These are phyloP conservation scores for Lactarius deliciosus DNA, from an alignment of 768 basidiomycete genomes.

Conservation along the genomic window DNA sequence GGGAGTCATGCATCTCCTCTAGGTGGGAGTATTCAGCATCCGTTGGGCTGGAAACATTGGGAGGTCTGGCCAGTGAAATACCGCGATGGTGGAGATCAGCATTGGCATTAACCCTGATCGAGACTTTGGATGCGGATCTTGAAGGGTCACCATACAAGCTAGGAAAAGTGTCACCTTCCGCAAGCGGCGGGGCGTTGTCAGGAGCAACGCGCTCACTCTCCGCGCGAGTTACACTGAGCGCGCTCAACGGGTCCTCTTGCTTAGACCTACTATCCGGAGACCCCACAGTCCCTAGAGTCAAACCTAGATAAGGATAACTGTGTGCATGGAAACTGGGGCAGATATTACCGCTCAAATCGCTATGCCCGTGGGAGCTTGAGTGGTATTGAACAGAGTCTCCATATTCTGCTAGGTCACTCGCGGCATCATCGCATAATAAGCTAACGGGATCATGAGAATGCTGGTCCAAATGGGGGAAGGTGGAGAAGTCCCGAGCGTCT, in stretches of 20 bases:
- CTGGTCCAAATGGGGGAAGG: background rate
- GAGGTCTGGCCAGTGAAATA: background rate
- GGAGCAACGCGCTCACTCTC: constrained; percentile 4
- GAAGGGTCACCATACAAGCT: background rate
- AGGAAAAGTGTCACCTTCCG: background rate
- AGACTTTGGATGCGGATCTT: background rate
- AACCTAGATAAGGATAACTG: background rate
- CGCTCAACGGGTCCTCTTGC: constrained; percentile 13
- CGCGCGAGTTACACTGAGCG: constrained; percentile 1
- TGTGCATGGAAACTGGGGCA: background rate
- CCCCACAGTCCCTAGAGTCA: background rate
- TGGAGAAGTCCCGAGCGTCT: constrained; percentile 8
- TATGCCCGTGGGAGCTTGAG: background rate
- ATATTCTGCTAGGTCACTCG: constrained; percentile 26
- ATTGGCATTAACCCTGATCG: background rate
- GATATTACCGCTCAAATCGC: background rate
- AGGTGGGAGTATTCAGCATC: background rate
- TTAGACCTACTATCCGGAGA: background rate
- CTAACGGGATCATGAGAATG: background rate
- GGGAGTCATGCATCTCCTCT: constrained; percentile 21
- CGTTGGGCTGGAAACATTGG: background rate
- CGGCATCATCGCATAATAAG: constrained; percentile 10
- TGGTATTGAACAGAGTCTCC: constrained; percentile 9
- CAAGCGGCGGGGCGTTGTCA: background rate
- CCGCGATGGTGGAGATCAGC: background rate